Base-by-base conservation (phyloP, 352 stramenopile genomes). In the Stramenopiles sp. region DNA sequence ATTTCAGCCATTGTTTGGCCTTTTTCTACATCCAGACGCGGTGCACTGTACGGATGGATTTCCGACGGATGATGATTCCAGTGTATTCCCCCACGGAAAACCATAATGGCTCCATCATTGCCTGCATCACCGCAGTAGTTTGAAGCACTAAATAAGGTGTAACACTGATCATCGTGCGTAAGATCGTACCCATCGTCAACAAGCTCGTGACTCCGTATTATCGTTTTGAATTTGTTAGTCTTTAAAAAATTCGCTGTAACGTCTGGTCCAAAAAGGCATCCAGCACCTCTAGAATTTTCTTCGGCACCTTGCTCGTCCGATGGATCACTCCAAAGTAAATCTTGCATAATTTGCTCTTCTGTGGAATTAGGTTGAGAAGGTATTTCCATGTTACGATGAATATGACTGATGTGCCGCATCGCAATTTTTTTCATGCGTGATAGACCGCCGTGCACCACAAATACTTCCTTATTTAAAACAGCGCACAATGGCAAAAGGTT, bases 401-500 rank as follows among this genome's bases (percentile, higher is more conserved):
- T 33, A 31, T 78, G 30, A 14, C 22, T 33, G 71, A 78, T 78
- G 22, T 78, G 30, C 22, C 31, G 30, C 71, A 78, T 14, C 4
- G 71, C 14, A 33, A 78, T 33, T 33, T 33, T 78, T 14, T 8
- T 33, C 4, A 14, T 33, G 8, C 71, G 30, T 33, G 71, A 8
- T 14, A 78, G 71, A 14, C 71, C 71, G 14, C 71, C 71, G 22
- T 78, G 71, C 4, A 78, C 71, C 14, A 78, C 71, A 33, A 78
- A 78, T 31, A 78, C 71, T 78, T 78, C 71, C 8, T 78, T 78
- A 14, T 78, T 78, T 33, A 78, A 33, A 14, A 78, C 71, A 14
- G 30, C 30, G 22, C 30, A 31, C 8, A 78, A 33, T 78, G 71
- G 71, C 22, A 78, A 33, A 31, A 78, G 4, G 14, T 78, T 78